Base-by-base conservation (phyloP, 1,284 basidiomycete species). In the Rhodotorula sp. region DNA sequence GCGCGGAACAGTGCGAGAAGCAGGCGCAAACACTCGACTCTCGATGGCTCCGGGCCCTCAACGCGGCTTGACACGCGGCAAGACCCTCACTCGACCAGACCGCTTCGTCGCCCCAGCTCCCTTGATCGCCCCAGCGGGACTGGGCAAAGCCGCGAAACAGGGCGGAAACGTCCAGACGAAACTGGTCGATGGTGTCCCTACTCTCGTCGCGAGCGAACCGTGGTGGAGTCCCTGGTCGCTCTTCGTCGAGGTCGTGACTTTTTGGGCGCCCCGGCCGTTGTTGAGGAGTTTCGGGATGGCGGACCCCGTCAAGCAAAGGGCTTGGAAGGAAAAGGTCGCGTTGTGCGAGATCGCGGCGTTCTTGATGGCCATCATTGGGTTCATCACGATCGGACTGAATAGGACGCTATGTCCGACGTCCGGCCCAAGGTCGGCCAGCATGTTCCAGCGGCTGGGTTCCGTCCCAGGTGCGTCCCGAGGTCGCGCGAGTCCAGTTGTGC, bases 261-360 rank as follows among this genome's bases (percentile, higher is more conserved):
- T 90, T 79, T 97, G 92, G 92, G 94, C 93, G 7, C 94, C 94
- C 22, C 84, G 87, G 58, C 85, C 88, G 74, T 79, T 94, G 22
- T 85, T 98, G 64, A 82, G 85, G 30, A 86, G 88, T 20, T 71
- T 89, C 67, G 92, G 93, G 59, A 85, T 98, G 80, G 89, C 86
- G 78, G 91, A 94, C 79, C 85, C 86, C 79, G 83, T 86, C 62
- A 84, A 87, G 68, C 85, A 88, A 74, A 92, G 97, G 81, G 96
- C 96, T 1, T 99, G 96, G 96, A 86, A 96, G 76, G 96, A 99
- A 82, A 99, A 99, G 84, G 88, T 97, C 70, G 88, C 94, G 10
- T 85, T 99, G 13, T 97, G 94, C 80, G 87, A 90, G 80, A 89
- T 96, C 78, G 90, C 93, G 63, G 76, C 87, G 68, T 46, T 92